These are phyloP conservation scores for Lactarius tabidus DNA, from an alignment of 768 basidiomycete genomes.

Conservation along the genomic window DNA sequence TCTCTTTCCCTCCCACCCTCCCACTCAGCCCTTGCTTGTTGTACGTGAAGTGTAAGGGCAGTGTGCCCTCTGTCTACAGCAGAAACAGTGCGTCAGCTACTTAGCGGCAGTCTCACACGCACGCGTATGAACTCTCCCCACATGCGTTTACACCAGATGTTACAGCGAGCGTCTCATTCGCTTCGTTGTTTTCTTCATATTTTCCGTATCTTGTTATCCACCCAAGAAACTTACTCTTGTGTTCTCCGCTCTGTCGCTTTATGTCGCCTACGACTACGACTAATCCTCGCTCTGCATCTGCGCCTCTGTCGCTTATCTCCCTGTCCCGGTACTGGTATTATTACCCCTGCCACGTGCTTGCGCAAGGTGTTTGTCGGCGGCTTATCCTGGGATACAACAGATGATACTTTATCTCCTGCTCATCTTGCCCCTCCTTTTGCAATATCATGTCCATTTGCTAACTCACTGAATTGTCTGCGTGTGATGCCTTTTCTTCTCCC, in stretches of 20 bases:
- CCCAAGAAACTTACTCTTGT: constrained; percentile 23
- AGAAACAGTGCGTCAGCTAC: constrained; percentile 12
- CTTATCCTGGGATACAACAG: constrained; percentile 99
- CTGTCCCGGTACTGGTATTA: constrained; percentile 16
- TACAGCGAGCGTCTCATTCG: constrained; percentile 17
- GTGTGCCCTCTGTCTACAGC: background rate
- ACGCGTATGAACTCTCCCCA: constrained; percentile 16
- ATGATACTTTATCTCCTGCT: constrained; percentile 61
- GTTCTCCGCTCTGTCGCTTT: constrained; percentile 25
- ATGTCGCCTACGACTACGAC: constrained; percentile 21
- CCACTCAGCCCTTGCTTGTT: background rate
- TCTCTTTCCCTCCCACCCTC: constrained; percentile 1
- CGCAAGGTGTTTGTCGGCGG: constrained; percentile 99
- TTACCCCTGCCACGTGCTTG: constrained; percentile 28
- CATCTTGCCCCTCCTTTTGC: constrained; percentile 28
- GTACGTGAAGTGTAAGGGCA: background rate
- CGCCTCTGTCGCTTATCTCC: constrained; percentile 23
- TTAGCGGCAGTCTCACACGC: constrained; percentile 21
- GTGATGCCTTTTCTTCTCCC: constrained; percentile 14
- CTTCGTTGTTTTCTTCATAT: background rate
- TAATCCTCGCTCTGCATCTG: constrained; percentile 23
- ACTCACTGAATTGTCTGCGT: constrained; percentile 42
- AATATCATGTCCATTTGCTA: constrained; percentile 35
- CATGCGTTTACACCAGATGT: constrained; percentile 23
- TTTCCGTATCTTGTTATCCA: constrained; percentile 21